Evolutionary conservation across 2,329 filamentous ascomycete genomes (phyloP), one percentile per base, ranked within the genome.

Genomic region (Thielaviopsis ethacetica): DNA sequence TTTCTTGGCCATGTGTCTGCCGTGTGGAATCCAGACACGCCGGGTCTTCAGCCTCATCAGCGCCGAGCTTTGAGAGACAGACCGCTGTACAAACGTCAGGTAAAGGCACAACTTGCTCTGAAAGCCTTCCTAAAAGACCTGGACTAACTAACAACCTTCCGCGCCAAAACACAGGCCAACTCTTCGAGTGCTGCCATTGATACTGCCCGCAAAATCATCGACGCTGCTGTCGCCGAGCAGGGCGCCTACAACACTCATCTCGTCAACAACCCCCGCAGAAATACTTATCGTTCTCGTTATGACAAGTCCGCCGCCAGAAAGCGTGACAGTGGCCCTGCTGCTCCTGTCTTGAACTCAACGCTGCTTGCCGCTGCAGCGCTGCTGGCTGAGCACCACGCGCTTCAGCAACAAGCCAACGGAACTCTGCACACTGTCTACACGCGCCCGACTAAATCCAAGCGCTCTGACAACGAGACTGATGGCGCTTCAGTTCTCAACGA

Each of bases 191-290:
- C 38, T 41, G 38, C 53, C 44, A 9, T 60, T 15, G 55, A 34
- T 15, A 41, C 41, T 19, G 53, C 58, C 21, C 44, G 58, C 53
- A 24, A 7, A 7, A 27, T 59, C 41, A 27, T 59, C 7, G 44
- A 51, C n/a, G 27, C 52, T 27, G 59, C 59, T 30, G 49, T 58
- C 51, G 21, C 49, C 15, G 50, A 61, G 30, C 22, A 55, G 21
- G 54, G 38, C 49, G 59, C 30, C 15, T 50, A 51, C 51, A 61
- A 61, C 56, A 21, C 19, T 24, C 50, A 61, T 30, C 59, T 55
- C 50, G 54, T 61, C 17, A 41, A 22, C 21, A 61, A 61, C 56
- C 59, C 38, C 13, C 5, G 13, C 5, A 41, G 38, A 41, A 41
- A 41, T 10, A 41, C 38, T 13, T 41, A 41, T 10, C 38, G 38